These are phyloP conservation scores for Malassezia psittaci DNA, from an alignment of 1,284 basidiomycete species.

Conservation along the genomic window DNA sequence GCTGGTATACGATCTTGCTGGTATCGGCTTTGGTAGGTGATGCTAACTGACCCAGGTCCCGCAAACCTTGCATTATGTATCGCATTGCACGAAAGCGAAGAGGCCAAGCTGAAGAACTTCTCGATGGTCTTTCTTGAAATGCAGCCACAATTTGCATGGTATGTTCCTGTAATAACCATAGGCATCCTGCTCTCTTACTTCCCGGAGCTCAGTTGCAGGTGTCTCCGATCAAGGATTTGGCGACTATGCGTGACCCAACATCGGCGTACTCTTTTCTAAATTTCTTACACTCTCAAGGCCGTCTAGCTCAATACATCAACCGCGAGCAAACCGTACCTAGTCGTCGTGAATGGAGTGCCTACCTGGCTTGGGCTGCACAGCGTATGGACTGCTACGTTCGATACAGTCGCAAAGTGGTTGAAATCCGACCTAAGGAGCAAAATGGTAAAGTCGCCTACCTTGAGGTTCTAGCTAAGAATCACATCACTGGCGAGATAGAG, in stretches of 20 bases:
- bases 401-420: slow-evolving; percentile 34
- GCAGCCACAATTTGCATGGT: slow-evolving; percentile 41
- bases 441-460: slow-evolving; percentile 20
- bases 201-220: slow-evolving; percentile 46
- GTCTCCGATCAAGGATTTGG: slow-evolving; percentile 45
- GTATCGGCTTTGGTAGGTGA: slow-evolving; percentile 2
- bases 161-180: background rate
- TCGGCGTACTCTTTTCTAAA: slow-evolving; percentile 43
- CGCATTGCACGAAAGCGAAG: slow-evolving; percentile 34
- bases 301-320: slow-evolving; percentile 45
- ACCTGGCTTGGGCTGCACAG: slow-evolving; percentile 42
- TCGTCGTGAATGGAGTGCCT: slow-evolving; percentile 45
- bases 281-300: slow-evolving; percentile 39
- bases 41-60: slow-evolving; percentile 29
- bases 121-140: slow-evolving; percentile 36
- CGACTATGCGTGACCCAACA: slow-evolving; percentile 44
- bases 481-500: slow-evolving; percentile 15
- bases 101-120: slow-evolving; percentile 25
- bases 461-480: slow-evolving; percentile 21
- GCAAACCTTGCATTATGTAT: slow-evolving; percentile 44
- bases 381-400: slow-evolving; percentile 33
- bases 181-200: slow-evolving; percentile 38
- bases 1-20: slow-evolving; percentile 3
- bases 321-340: slow-evolving; percentile 39
- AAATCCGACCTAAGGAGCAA: slow-evolving; percentile 31